Base-by-base conservation (phyloP, 805 yeast species). In the Isabelozyma pseudorhagii region DNA sequence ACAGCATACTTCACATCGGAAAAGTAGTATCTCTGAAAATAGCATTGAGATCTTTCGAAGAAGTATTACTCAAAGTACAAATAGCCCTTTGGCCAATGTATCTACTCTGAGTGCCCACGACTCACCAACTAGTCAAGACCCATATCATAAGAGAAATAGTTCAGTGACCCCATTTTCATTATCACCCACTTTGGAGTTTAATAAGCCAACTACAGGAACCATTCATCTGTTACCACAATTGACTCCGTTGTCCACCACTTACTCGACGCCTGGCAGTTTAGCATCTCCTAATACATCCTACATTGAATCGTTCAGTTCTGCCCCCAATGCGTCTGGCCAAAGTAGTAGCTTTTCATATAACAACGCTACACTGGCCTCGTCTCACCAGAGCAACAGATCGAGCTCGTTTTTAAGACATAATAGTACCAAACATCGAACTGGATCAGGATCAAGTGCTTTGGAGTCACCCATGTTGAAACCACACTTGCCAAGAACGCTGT, bases 401-500 rank as follows among this genome's bases (percentile, higher is more conserved):
- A 40, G 39, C 28, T 48, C 52, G 13, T 49, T 43, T 38, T 25
- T 38, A 43, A 50, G 44, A 28, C 31, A 46, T 18, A 38, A 21
- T 42, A 21, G 34, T 39, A 41, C 14, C 46, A 44, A 21, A 25
- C 46, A 45, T 13, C 46, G 59, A 8, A 46, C 57, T 8, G 51
- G 68, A 0, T 75, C 80, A 1, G 68, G 62, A 38, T 69, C 79
- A 18, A 72, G 79, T 50, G 69, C 70, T 5, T 53, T 68, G 38
- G 79, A 71, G 4, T 77, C 86, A 0, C 86, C 87, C 1, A 51
- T 71, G 27, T 53, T 81, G 38, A 71, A 71, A 40, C 83, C 86
- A 5, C 54, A 71, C 11, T 67, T 79, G 3, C 71, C 75, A 21
- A 64, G 81, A 38, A 74, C 83, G 1, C 69, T 78, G 1, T 79